A percentile compares a stretch with the other conserved stretches of the same genome.
These are phyloP conservation scores for Helotiales sp. DNA, from an alignment of 2,329 filamentous ascomycete species.

Conservation along the genomic window DNA sequence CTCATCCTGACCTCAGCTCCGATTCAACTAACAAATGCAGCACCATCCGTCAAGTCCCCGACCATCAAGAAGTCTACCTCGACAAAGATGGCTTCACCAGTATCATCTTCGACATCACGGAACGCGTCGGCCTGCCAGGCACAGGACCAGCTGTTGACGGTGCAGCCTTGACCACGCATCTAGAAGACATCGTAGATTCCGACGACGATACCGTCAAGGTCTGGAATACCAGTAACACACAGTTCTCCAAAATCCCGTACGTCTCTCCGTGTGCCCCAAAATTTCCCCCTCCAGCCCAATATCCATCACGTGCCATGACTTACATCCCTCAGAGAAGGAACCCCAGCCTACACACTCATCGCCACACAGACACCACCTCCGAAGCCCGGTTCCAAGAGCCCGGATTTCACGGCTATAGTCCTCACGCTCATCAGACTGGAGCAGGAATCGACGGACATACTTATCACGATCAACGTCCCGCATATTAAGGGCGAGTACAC, in stretches of 20 bases:
- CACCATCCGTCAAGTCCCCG: conserved; percentile 75
- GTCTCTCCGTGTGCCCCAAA: conserved; percentile 15
- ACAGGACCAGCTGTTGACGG: conserved; percentile 67
- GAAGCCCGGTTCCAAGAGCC: conserved; percentile 43
- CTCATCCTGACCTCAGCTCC: conserved; percentile 16
- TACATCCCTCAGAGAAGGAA: conserved; percentile 48
- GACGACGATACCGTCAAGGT: conserved; percentile 68
- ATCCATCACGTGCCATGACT: conserved; percentile 28
- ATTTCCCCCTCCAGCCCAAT: neutral
- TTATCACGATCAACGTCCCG: conserved; percentile 88
- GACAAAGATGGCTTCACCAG: conserved; percentile 82
- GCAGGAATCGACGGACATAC: conserved; percentile 76
- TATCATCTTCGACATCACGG: conserved; percentile 88
- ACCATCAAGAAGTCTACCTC: conserved; percentile 93
- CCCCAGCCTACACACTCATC: conserved; percentile 71
- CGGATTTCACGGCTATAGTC: conserved; percentile 73
- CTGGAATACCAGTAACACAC: conserved; percentile 66
- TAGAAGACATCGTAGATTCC: conserved; percentile 70
- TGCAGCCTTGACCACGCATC: conserved; percentile 69
- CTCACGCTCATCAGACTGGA: conserved; percentile 79
- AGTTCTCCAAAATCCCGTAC: conserved; percentile 57
- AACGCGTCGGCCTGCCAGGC: conserved; percentile 69
- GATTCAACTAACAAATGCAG: conserved; percentile 48
- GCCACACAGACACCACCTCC: conserved; percentile 62
- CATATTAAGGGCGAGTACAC: conserved; percentile 77